Percentiles rank a stretch among this genome's conserved stretches.
Evolutionary conservation across 306 rosid genomes (phyloP).

Genomic region (Pyrus pyrifolia): DNA sequence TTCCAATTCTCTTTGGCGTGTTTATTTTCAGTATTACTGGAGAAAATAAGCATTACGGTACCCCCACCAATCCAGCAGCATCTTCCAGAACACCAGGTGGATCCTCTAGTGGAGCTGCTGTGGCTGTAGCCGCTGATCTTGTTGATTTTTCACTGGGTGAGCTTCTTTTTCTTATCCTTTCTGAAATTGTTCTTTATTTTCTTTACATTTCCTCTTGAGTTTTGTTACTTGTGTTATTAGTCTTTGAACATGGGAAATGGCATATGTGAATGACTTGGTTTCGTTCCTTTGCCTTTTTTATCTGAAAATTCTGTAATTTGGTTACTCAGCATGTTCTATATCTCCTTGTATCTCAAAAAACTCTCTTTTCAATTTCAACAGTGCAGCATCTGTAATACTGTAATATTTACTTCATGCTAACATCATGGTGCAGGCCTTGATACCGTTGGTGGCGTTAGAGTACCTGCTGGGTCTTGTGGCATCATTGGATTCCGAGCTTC

Average conservation of each 20-base stretch:
- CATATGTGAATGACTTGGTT: neutral
- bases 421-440: constrained; percentile 56
- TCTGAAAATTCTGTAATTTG: neutral
- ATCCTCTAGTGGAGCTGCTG: constrained; percentile 90
- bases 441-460: constrained; percentile 88
- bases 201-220: neutral
- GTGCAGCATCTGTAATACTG: neutral
- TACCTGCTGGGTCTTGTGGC: constrained; percentile 94
- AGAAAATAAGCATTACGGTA: constrained; percentile 66
- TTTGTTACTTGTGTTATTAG: neutral
- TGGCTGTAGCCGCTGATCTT: constrained; percentile 82
- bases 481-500: constrained; percentile 93
- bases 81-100: constrained; percentile 80
- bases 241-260: neutral
- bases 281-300: neutral
- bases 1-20: neutral
- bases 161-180: constrained; percentile 11
- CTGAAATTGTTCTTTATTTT: neutral
- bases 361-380: neutral
- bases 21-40: constrained; percentile 63
- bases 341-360: neutral
- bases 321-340: neutral
- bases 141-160: constrained; percentile 85
- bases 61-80: constrained; percentile 80
- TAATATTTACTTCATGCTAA: neutral